A percentile compares a stretch with the other conserved stretches of the same genome.
These are phyloP conservation scores for Leishmania guyanensis DNA, from an alignment of 208 protist species.

Conservation along the genomic window DNA sequence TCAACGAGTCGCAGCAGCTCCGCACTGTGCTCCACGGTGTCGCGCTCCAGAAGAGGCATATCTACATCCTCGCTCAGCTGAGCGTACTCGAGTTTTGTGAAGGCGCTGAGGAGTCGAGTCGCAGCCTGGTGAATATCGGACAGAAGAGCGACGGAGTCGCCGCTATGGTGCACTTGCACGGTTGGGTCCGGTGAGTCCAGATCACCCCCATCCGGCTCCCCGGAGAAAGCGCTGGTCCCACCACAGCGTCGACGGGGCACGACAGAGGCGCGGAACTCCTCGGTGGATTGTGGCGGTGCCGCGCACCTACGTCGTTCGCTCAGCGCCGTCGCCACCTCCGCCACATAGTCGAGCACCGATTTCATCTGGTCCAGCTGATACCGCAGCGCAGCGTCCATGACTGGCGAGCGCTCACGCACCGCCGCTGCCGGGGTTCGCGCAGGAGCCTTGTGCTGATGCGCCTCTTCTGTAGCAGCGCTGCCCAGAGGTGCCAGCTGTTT, in stretches of 20 bases:
- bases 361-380: constrained; percentile 55
- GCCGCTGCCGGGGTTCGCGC: background rate
- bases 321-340: constrained; percentile 44
- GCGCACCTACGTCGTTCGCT: constrained; percentile 46
- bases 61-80: constrained; percentile 42
- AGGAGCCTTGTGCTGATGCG: background rate
- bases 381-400: constrained; percentile 5
- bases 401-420: background rate
- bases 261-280: constrained; percentile 51
- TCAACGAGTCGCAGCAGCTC: constrained; percentile 48
- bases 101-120: constrained; percentile 47
- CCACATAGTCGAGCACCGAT: constrained; percentile 64
- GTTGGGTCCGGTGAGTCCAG: background rate
- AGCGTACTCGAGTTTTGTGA: constrained; percentile 66
- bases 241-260: constrained; percentile 33
- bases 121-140: constrained; percentile 45
- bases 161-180: background rate
- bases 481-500: background rate
- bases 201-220: background rate
- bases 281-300: constrained; percentile 48
- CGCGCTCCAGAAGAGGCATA: constrained; percentile 50
- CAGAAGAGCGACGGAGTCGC: constrained; percentile 42
- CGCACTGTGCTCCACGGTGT: constrained; percentile 30
- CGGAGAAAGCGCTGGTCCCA: background rate
- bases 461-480: background rate